Evolutionary conservation across 768 basidiomycete species (phyloP).

Genomic region (Amanita rubescens): DNA sequence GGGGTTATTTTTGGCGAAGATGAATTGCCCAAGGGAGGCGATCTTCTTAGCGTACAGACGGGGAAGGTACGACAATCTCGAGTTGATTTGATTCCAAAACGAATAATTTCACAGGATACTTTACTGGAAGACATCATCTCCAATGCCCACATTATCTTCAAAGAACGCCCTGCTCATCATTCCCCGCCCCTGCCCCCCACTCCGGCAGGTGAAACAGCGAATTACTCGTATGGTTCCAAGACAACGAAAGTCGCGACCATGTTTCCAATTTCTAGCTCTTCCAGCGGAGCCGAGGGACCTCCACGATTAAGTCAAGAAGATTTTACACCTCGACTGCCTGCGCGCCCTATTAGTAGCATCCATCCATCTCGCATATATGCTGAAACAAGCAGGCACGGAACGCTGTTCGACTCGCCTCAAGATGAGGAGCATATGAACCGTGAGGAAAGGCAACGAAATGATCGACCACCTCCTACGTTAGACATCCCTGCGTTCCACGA

Average conservation of each 20-base stretch:
- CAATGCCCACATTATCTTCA: constrained; percentile 60
- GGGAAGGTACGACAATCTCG: constrained; percentile 49
- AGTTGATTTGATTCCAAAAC: not conserved
- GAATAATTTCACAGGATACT: constrained; percentile 25
- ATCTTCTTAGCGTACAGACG: constrained; percentile 68
- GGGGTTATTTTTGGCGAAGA: constrained; percentile 90
- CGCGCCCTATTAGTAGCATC: constrained; percentile 65
- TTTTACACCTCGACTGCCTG: constrained; percentile 65
- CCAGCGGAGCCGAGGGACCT: constrained; percentile 7
- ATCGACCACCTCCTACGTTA: not conserved
- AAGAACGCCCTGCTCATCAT: constrained; percentile 37
- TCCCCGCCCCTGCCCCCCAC: constrained; percentile 73
- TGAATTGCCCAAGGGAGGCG: constrained; percentile 71
- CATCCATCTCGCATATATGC: constrained; percentile 67
- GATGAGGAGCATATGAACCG: not conserved
- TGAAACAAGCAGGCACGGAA: constrained; percentile 8
- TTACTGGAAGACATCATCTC: constrained; percentile 85
- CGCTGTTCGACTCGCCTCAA: not conserved
- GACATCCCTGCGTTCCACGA: not conserved
- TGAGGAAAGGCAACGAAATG: not conserved
- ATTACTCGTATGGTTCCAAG: constrained; percentile 61
- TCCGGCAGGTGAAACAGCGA: constrained; percentile 55
- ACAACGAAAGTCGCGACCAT: constrained; percentile 59
- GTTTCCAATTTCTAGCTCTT: constrained; percentile 16
- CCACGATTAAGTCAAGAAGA: constrained; percentile 41